Evolutionary conservation across 305 asterid species (phyloP).

Genomic region (Fraxinus dipetala): DNA sequence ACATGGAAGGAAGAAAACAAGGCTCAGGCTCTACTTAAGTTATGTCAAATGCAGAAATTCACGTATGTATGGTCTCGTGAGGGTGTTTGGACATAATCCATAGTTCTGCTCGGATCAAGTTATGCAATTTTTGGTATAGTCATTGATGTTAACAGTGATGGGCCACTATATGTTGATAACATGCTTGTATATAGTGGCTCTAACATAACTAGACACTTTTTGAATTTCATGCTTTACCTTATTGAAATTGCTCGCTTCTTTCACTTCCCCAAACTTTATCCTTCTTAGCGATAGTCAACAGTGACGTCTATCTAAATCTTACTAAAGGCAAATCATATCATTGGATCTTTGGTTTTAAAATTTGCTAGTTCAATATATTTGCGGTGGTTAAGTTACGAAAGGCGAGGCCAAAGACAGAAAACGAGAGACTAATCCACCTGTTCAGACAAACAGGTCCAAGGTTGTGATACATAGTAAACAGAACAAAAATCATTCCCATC

Average conservation of each 20-base stretch:
- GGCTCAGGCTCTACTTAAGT: too few species aligned
- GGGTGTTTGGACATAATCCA: neutral
- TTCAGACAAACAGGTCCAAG: too few species aligned
- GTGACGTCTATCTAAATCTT: neutral
- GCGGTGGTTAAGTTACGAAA: too few species aligned
- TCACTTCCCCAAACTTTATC: neutral
- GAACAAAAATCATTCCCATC: too few species aligned
- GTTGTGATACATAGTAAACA: too few species aligned
- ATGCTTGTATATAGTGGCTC: neutral
- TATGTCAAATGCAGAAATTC: too few species aligned
- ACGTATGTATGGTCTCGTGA: too few species aligned
- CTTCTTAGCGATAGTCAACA: slow-evolving; percentile 8
- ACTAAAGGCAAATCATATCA: neutral
- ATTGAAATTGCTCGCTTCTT: neutral
- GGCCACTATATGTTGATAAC: neutral
- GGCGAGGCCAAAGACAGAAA: too few species aligned
- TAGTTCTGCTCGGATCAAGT: slow-evolving; percentile 5
- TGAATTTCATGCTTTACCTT: slow-evolving; percentile 5
- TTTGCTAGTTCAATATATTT: too few species aligned
- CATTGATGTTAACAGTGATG: neutral
- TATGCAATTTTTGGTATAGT: neutral
- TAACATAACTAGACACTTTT: neutral
- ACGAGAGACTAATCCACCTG: too few species aligned
- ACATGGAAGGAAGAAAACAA: neutral
- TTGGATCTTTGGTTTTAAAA: too few species aligned